Conservation (phyloP, 2,329 filamentous ascomycete species). For the Tolypocladium album region DNA sequence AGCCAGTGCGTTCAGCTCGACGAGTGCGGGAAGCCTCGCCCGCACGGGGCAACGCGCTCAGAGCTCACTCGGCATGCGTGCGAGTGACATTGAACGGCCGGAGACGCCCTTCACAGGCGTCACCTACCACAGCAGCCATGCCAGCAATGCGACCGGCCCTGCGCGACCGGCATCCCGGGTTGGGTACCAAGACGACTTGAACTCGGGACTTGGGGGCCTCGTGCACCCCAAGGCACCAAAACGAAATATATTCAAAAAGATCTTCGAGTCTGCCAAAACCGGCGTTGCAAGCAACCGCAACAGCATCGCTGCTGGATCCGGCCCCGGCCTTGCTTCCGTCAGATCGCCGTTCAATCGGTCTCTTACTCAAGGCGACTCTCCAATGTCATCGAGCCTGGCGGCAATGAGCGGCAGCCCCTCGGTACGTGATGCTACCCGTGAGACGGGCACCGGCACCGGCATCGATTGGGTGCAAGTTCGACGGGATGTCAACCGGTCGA, state of each 20-base stretch:
- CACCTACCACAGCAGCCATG: conserved; percentile 88
- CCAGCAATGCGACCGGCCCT: conserved; percentile 32
- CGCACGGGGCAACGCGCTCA: conserved; percentile 58
- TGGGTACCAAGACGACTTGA: conserved; percentile 54
- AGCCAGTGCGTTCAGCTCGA: conserved; percentile 83
- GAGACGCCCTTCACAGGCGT: conserved; percentile 62
- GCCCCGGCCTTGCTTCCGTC: conserved; percentile 30
- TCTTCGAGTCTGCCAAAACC: conserved; percentile 88
- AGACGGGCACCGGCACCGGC: conserved; percentile 54
- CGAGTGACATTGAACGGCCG: conserved; percentile 43
- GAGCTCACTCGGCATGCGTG: conserved; percentile 53
- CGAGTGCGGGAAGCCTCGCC: conserved; percentile 87
- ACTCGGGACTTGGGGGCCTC: conserved; percentile 67
- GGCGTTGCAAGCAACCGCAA: conserved; percentile 82
- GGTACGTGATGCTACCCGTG: conserved; percentile 46
- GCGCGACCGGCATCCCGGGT: conserved; percentile 55
- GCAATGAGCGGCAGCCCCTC: conserved; percentile 23
- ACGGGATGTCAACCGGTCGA: conserved; percentile 89
- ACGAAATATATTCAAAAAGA: conserved; percentile 89
- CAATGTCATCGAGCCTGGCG: conserved; percentile 33
- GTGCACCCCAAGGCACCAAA: conserved; percentile 67
- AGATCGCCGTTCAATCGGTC: conserved; percentile 32
- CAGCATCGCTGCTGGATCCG: conserved; percentile 55
- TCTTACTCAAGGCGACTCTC: conserved; percentile 23
- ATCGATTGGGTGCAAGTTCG: conserved; percentile 97